These are phyloP conservation scores for Peronospora tabacina DNA, from an alignment of 352 stramenopile genomes.

Conservation along the genomic window DNA sequence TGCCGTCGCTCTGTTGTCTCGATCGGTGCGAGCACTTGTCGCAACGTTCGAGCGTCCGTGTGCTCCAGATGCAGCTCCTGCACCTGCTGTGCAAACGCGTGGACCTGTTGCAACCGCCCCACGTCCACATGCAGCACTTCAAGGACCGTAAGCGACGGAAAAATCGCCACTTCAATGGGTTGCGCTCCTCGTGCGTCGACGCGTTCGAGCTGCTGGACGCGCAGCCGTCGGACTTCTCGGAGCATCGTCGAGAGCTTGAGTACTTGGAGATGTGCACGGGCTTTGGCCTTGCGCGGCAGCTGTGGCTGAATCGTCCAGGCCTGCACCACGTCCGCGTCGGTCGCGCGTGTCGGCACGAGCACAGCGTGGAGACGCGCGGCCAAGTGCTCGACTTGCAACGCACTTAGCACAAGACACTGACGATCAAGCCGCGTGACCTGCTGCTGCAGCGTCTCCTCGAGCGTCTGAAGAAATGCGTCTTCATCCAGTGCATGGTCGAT, in stretches of 20 bases:
- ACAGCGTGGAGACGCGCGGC: conserved; percentile 62
- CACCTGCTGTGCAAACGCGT: conserved; percentile 65
- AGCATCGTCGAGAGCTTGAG: conserved; percentile 85
- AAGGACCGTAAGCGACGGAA: conserved; percentile 59
- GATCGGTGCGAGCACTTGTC: conserved; percentile 36
- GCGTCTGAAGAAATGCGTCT: conserved; percentile 49
- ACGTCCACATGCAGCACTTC: conserved; percentile 51
- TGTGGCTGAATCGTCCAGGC: conserved; percentile 75
- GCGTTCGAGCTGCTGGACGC: conserved; percentile 46
- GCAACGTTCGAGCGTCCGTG: conserved; percentile 38
- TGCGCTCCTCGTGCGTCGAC: conserved; percentile 1
- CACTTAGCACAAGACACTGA: conserved; percentile 59
- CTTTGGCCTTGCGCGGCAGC: conserved; percentile 49
- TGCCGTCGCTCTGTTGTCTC: conserved; percentile 20
- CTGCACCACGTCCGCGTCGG: conserved; percentile 45
- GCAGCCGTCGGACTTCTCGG: conserved; percentile 55
- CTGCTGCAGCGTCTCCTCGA: conserved; percentile 68
- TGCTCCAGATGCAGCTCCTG: conserved; percentile 64
- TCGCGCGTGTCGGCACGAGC: conserved; percentile 60
- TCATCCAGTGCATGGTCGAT: conserved; percentile 44
- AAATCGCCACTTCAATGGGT: conserved; percentile 71
- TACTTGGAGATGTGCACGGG: conserved; percentile 73
- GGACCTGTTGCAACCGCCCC: conserved; percentile 38
- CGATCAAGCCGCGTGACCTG: conserved; percentile 37
- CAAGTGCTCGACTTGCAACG: conserved; percentile 58